Base-by-base conservation (phyloP, 768 basidiomycete species). In the Phlebiopsis flavidoalba region DNA sequence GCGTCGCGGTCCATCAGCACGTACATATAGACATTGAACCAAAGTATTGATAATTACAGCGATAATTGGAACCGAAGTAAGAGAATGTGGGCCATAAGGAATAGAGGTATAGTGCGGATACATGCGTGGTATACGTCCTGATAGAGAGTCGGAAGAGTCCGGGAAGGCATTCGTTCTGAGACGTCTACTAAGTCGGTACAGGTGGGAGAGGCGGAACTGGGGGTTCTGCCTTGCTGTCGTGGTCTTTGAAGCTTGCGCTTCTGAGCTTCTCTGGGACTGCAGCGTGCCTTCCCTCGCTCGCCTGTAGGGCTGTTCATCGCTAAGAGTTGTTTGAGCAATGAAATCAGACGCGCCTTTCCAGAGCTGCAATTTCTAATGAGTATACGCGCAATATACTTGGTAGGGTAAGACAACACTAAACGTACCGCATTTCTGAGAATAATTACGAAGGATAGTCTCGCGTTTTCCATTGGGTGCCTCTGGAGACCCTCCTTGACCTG, bases 351-450 rank as follows among this genome's bases (percentile, higher is more conserved):
- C n/a, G n/a, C n/a, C n/a, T n/a, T 94, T 49, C 84, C 82, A 11
- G 89, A 81, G 67, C 93, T 93, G 71, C 45, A n/a, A 48, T 49
- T 19, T 14, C n/a, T 12, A 35, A 31, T 21, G 33, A 37, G 11
- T 50, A 24, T 21, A 33, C 5, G 35, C 47, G n/a, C 55, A 17
- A n/a, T n/a, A n/a, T n/a, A n/a, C 17, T 10, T 17, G 19, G 56
- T 45, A 2, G 51, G n/a, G 35, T 37, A n/a, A 10, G 3, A n/a
- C n/a, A 45, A 46, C 57, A 73, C n/a, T n/a, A n/a, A n/a, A n/a
- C 81, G 55, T 70, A 93, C 95, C 95, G 82, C 96, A 98, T 98
- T n/a, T 35, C 97, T 84, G 46, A 99, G 78, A 64, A 99, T 95
- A n/a, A n/a, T n/a, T n/a, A 60, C 94, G 80, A 79, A 99, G 84